Evolutionary conservation across 495 filamentous ascomycete genomes (phyloP), one percentile per base, ranked within the genome.

Genomic region (Letharia columbiana): DNA sequence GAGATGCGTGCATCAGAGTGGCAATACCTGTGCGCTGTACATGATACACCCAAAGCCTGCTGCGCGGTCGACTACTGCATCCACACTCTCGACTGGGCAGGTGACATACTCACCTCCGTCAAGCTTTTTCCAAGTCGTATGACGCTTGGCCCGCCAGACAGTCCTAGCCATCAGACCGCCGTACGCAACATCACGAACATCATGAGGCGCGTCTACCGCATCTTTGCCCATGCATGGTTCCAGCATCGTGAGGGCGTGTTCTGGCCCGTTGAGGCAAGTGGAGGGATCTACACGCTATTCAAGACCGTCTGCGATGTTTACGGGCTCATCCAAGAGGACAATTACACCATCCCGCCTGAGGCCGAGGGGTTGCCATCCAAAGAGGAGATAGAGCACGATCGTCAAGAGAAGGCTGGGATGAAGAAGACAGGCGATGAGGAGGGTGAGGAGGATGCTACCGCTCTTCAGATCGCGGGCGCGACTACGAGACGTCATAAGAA

Each of bases 11-110:
- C 95, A 4, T 90, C 87, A 60, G 94, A 98, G 79, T 98, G 94
- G 94, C 94, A 98, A 76, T 98, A 97, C 72, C 86, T 98, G 68
- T 98, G 94, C 80, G 94, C 94, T 49, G 95, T 98, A 0, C 95
- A 98, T 75, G 93, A 97, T 66, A 85, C 89, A 33, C 94, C 94
- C 37, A 96, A 98, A 77, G 84, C 84, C 67, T 98, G 94, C 80
- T 96, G 92, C 75, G 94, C 94, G 4, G 96, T 98, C 72, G 94
- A 98, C 75, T 98, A 98, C 76, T 97, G 91, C 81, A 96, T 91
- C 75, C 94, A 98, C 74, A 98, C 94, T 0, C 86, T 98, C 52
- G 94, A 98, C 77, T 96, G 94, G 89, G 94, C 94, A 0, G 91
- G 89, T 49, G 94, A 94, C 64, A 89, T 90, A 33, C 86, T 98